Evolutionary conservation across 2,329 filamentous ascomycete genomes (phyloP).

Genomic region (Hawksworthiomyces lignivorus): DNA sequence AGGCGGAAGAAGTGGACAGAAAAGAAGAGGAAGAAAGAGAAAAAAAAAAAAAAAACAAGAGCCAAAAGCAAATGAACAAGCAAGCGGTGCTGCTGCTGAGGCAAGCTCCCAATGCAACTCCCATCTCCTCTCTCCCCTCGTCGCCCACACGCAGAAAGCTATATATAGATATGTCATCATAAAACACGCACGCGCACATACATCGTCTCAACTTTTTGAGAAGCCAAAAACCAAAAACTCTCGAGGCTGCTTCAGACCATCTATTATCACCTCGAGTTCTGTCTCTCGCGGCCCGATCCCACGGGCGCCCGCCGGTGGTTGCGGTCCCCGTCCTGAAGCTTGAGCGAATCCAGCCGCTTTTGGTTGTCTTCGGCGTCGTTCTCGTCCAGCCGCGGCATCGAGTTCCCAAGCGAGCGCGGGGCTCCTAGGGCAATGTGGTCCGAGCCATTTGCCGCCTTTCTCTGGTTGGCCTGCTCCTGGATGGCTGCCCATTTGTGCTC

Average conservation of each 20-base stretch:
- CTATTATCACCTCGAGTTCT: slow-evolving; percentile 41
- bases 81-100: neutral
- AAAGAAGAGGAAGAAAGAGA: neutral
- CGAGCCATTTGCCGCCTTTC: slow-evolving; percentile 40
- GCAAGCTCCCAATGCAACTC: neutral
- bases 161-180: no score
- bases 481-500: slow-evolving; percentile 87
- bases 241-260: no score
- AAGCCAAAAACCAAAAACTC: no score
- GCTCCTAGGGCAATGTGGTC: slow-evolving; percentile 25
- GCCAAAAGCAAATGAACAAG: neutral
- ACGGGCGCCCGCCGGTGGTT: slow-evolving; percentile 39
- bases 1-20: neutral
- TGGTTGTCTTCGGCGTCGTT: slow-evolving; percentile 79
- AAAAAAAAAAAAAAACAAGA: neutral
- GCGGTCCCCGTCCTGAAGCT: slow-evolving; percentile 75
- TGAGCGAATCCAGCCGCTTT: slow-evolving; percentile 80
- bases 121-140: no score
- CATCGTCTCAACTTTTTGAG: no score
- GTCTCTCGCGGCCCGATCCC: slow-evolving; percentile 38
- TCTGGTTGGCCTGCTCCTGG: slow-evolving; percentile 67
- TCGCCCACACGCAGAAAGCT: no score
- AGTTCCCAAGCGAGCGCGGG: slow-evolving; percentile 30
- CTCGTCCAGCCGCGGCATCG: slow-evolving; percentile 57
- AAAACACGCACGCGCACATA: slow-evolving; percentile 8